Conservation (phyloP, 2,329 filamentous ascomycete genomes). For the Hypoxylon sp. region DNA sequence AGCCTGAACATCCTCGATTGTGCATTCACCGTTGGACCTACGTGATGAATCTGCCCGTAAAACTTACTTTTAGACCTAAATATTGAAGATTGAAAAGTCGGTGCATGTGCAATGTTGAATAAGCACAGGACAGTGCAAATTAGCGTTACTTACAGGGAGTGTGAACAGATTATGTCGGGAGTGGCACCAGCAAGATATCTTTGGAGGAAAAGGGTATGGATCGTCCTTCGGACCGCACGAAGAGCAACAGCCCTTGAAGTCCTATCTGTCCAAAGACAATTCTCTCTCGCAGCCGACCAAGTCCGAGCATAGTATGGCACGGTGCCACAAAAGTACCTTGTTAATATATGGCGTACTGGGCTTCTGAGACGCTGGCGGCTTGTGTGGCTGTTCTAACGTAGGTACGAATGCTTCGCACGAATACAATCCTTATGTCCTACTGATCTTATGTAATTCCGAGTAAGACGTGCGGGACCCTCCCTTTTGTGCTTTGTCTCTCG, state of each 20-base stretch:
- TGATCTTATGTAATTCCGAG: slow-evolving; percentile 43
- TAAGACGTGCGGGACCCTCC: slow-evolving; percentile 35
- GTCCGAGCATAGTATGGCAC: slow-evolving; percentile 51
- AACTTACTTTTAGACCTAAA: slow-evolving; percentile 25
- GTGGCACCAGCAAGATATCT: slow-evolving; percentile 32
- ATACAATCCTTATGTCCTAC: slow-evolving; percentile 35
- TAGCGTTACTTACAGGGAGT: slow-evolving; percentile 44
- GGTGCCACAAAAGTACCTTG: slow-evolving; percentile 53
- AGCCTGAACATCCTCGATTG: slow-evolving; percentile 2
- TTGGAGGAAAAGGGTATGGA: slow-evolving; percentile 46
- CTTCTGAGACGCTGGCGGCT: slow-evolving; percentile 52
- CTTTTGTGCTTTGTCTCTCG: slow-evolving; percentile 34
- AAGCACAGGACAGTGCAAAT: slow-evolving; percentile 31
- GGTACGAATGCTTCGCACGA: slow-evolving; percentile 44
- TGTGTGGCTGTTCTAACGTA: slow-evolving; percentile 51
- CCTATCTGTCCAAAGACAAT: slow-evolving; percentile 32
- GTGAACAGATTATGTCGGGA: slow-evolving; percentile 37
- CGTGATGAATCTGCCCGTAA: slow-evolving; percentile 12
- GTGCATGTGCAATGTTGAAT: slow-evolving; percentile 4
- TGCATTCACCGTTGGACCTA: slow-evolving; percentile 9
- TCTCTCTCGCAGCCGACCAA: slow-evolving; percentile 42
- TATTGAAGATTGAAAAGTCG: slow-evolving; percentile 20
- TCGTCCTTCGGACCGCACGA: slow-evolving; percentile 45
- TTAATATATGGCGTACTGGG: slow-evolving; percentile 51
- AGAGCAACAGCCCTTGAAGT: slow-evolving; percentile 34